Evolutionary conservation across 192 early-diverging fungal species (phyloP).

Genomic region (Jimgerdemannia lactiflua): DNA sequence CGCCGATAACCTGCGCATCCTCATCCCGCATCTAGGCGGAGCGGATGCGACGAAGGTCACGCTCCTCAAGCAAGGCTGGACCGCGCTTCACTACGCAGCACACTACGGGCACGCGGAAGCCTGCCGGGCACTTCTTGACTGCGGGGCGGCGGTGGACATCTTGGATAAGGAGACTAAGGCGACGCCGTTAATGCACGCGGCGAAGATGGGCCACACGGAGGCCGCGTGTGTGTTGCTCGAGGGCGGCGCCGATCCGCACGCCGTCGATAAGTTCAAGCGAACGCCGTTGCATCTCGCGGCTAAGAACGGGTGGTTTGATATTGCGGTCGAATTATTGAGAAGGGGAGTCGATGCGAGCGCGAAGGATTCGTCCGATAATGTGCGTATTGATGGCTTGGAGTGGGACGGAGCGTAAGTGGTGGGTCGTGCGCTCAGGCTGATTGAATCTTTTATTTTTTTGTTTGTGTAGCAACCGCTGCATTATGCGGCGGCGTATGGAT

Average conservation of each 20-base stretch:
- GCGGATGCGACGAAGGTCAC: slow-evolving; percentile 36
- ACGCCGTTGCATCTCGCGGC: slow-evolving; percentile 27
- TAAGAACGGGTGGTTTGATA: slow-evolving; percentile 42
- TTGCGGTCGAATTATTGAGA: slow-evolving; percentile 33
- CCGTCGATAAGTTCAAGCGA: slow-evolving; percentile 23
- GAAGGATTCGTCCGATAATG: slow-evolving; percentile 42
- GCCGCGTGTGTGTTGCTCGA: slow-evolving; percentile 26
- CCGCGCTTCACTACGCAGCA: slow-evolving; percentile 33
- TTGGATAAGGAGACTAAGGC: slow-evolving; percentile 26
- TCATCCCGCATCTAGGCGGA: neutral
- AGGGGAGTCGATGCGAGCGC: slow-evolving; percentile 41
- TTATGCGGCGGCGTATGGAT: slow-evolving; percentile 49
- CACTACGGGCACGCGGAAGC: slow-evolving; percentile 34
- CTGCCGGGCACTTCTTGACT: slow-evolving; percentile 31
- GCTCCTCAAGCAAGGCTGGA: slow-evolving; percentile 28
- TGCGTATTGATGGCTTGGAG: neutral
- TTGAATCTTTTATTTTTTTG: too few relatives aligned
- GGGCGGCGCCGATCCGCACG: slow-evolving; percentile 14
- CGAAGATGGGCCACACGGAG: slow-evolving; percentile 22
- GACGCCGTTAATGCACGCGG: slow-evolving; percentile 31
- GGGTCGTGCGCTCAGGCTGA: too few relatives aligned
- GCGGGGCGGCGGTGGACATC: slow-evolving; percentile 32
- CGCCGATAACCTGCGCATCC: neutral
- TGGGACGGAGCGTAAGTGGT: too few relatives aligned
- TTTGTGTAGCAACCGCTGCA: slow-evolving; percentile 27